Evolutionary conservation across 345 rosid species (phyloP), one percentile per base, ranked within the genome.

Genomic region (Acer campestre): DNA sequence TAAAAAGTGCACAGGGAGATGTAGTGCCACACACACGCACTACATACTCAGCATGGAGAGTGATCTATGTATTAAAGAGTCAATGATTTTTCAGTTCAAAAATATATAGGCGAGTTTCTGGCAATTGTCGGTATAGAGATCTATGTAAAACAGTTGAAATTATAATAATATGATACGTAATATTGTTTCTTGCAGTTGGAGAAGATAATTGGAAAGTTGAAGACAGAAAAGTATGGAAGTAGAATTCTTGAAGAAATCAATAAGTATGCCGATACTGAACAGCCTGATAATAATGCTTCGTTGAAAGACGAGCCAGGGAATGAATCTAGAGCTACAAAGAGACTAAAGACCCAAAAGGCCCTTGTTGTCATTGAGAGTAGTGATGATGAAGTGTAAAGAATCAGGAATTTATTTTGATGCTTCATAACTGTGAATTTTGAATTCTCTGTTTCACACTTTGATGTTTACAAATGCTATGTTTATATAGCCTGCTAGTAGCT

Each of bases 151-250:
- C 40, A 63, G 40, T 63, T 29, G 13, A 27, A 71, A 44, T 67
- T 13, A 22, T 8, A 55, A 20, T 56, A 12, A 10, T 73, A 22
- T 25, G 68, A 11, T 31, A 29, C 63, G 18, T 66, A 46, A 14
- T 38, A 66, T 62, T 69, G 35, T 53, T 5, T 67, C 11, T 62
- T 85, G 87, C 92, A 95, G 99, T 79, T 95, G 89, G 98, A 93
- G 86, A 91, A 78, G 75, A 86, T 93, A 38, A 90, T 93, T 75
- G 99, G 99, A 75, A 95, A 90, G 77, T 61, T 95, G 75, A 93
- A 95, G 87, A 81, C 93, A 17, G 89, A 84, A 14, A 95, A 87
- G 77, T 95, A 89, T 10, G 99, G 98, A 44, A 87, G 75, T 73
- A 88, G 81, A 85, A 90, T 93, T 84, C 91, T 95, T 8, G 91